Evolutionary conservation across 2,329 filamentous ascomycete genomes (phyloP), one percentile per base, ranked within the genome.

Genomic region (Penicillium sp.): DNA sequence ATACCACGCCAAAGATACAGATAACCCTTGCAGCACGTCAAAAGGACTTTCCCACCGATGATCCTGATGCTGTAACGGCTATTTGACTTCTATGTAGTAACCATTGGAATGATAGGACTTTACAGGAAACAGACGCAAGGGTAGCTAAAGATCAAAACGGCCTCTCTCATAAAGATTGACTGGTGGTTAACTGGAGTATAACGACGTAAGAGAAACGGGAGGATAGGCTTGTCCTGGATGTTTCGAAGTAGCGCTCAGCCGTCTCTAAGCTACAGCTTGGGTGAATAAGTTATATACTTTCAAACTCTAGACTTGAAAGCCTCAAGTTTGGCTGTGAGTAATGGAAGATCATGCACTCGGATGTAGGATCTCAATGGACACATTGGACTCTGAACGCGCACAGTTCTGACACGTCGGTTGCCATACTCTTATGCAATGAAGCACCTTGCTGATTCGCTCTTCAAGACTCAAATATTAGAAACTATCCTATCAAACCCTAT

Each of bases 121-220:
- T 64, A 43, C 69, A 74, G 26, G 68, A 72, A 6, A 66, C 65
- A 3, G 74, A 62, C 1, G 62, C 56, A 52, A 78, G 60, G 14
- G 76, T 63, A 5, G 68, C 63, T 37, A 74, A 64, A 37, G 77
- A 72, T 10, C 9, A 1, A 76, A 37, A 77, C 73, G 72, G 73
- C 16, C 66, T 67, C 13, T 69, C 56, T 33, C 60, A 29, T 33
- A 71, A 70, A 22, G 77, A 63, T 0, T 68, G 53, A 13, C 51
- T 35, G 2, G 61, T 69, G 3, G 64, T 69, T 11, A 64, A 57
- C 2, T 64, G 56, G 5, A 68, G 56, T 29, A 77, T 52, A 6
- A 74, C 63, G 8, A 76, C 67, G 46, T 76, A 76, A 5, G 73
- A 74, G 33, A 76, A 31, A 31, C 2, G 5, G 29, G 13, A 31